Evolutionary conservation across 1,284 basidiomycete genomes (phyloP).

Genomic region (Pseudozyma hubeiensis): DNA sequence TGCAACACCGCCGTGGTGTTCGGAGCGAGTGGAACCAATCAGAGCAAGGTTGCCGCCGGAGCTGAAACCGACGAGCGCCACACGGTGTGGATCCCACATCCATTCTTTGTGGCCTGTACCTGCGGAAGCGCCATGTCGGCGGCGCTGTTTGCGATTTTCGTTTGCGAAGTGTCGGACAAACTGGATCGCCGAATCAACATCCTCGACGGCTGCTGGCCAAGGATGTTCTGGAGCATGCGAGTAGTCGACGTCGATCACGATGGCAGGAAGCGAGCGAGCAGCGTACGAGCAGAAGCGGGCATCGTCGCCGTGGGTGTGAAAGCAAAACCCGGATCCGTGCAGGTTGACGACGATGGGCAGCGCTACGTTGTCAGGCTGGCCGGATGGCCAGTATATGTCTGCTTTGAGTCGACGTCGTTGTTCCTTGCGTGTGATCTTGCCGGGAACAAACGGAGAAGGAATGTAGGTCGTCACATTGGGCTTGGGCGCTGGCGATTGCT

Average conservation of each 20-base stretch:
- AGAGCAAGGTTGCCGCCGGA: slow-evolving; percentile 51
- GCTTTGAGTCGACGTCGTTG: slow-evolving; percentile 43
- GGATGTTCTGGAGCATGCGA: slow-evolving; percentile 79
- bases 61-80: slow-evolving; percentile 54
- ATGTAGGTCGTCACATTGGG: slow-evolving; percentile 40
- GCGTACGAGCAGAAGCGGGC: slow-evolving; percentile 39
- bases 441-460: slow-evolving; percentile 39
- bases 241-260: slow-evolving; percentile 78
- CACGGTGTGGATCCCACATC: slow-evolving; percentile 36
- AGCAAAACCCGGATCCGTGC: slow-evolving; percentile 55
- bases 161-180: slow-evolving; percentile 71
- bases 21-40: slow-evolving; percentile 24
- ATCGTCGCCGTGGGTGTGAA: slow-evolving; percentile 47
- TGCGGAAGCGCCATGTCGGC: slow-evolving; percentile 26
- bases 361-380: slow-evolving; percentile 19
- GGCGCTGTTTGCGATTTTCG: slow-evolving; percentile 29
- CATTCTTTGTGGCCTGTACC: slow-evolving; percentile 41
- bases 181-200: slow-evolving; percentile 76
- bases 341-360: slow-evolving; percentile 51
- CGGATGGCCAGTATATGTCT: slow-evolving; percentile 37
- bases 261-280: slow-evolving; percentile 43
- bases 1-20: slow-evolving; percentile 34
- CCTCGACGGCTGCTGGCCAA: slow-evolving; percentile 80
- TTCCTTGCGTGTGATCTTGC: slow-evolving; percentile 35
- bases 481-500: slow-evolving; percentile 34